phyloP scores from a whole-genome alignment of 1,284 basidiomycete species.

The Boletus smithii region DNA sequence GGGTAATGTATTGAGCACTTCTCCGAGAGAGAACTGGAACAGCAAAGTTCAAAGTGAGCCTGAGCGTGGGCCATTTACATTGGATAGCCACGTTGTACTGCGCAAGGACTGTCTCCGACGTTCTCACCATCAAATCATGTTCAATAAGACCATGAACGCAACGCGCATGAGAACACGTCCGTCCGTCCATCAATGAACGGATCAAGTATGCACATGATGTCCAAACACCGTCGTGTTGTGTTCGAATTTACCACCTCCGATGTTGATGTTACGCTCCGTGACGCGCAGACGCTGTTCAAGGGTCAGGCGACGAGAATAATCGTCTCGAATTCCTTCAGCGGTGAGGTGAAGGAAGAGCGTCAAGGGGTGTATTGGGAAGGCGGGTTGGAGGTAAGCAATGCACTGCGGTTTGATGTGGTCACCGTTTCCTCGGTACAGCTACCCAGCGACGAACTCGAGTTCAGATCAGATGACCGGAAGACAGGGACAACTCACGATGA shows the following conservation, averaged over 20 bases:
- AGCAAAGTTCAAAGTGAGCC: too few relatives aligned
- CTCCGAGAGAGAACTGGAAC: too few relatives aligned
- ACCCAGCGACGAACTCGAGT: too few relatives aligned
- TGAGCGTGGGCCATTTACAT: slow-evolving; percentile 49
- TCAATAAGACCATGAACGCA: too few relatives aligned
- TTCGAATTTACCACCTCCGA: background rate
- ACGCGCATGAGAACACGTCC: too few relatives aligned
- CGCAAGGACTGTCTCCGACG: too few relatives aligned
- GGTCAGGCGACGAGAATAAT: background rate
- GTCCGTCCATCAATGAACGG: background rate
- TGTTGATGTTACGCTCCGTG: background rate
- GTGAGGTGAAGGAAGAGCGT: background rate
- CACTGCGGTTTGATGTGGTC: background rate
- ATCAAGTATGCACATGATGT: background rate
- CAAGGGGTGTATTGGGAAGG: background rate
- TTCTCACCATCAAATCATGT: too few relatives aligned
- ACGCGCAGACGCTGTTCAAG: background rate
- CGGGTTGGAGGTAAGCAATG: background rate
- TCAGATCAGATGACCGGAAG: too few relatives aligned
- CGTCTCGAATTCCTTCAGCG: background rate
- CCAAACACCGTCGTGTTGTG: background rate
- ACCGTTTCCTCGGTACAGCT: slow-evolving; percentile 10
- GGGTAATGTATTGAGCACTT: too few relatives aligned
- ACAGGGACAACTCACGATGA: too few relatives aligned
- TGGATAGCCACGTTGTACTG: too few relatives aligned